Percentiles rank a stretch among this genome's conserved stretches.
Conservation (phyloP, 75 land plant genomes). For the Pinus taeda region DNA sequence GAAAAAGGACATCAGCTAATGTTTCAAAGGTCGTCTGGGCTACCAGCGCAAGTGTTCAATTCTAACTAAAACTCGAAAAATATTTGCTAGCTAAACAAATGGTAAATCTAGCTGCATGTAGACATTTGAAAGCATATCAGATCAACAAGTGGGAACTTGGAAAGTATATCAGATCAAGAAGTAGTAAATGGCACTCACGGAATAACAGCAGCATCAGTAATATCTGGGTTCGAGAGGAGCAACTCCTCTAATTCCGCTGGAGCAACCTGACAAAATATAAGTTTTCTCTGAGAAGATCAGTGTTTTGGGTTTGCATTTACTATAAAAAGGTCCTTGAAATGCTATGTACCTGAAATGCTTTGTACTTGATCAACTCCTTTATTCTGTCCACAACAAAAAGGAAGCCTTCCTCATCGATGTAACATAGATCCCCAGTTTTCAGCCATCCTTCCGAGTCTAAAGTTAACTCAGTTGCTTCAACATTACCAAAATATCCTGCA, state of each 20-base stretch:
- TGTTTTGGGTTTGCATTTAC: neutral
- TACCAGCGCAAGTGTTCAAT: too few relatives aligned
- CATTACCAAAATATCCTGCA: slow-evolving; percentile 54
- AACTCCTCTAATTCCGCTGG: slow-evolving; percentile 80
- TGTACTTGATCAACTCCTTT: slow-evolving; percentile 76
- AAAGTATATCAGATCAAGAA: neutral
- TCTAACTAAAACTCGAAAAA: too few relatives aligned
- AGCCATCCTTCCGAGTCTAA: slow-evolving; percentile 60
- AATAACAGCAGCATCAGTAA: slow-evolving; percentile 79
- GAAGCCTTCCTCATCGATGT: slow-evolving; percentile 50
- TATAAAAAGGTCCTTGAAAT: neutral
- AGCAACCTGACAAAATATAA: slow-evolving; percentile 45
- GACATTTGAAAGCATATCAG: too few relatives aligned
- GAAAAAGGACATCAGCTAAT: neutral
- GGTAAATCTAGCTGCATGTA: too few relatives aligned
- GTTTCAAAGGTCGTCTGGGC: neutral
- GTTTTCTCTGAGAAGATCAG: neutral
- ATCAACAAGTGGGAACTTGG: too few relatives aligned
- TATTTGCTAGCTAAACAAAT: too few relatives aligned
- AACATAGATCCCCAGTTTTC: slow-evolving; percentile 68
- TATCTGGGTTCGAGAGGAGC: slow-evolving; percentile 57
- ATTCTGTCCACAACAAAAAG: slow-evolving; percentile 59
- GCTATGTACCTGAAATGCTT: slow-evolving; percentile 51
- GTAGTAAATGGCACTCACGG: slow-evolving; percentile 45
- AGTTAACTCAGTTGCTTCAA: slow-evolving; percentile 33